A percentile compares a stretch with the other conserved stretches of the same genome.
Evolutionary conservation across 1,139 yeast genomes (phyloP).

Genomic region (Spencermartinsiella ligniputridi): DNA sequence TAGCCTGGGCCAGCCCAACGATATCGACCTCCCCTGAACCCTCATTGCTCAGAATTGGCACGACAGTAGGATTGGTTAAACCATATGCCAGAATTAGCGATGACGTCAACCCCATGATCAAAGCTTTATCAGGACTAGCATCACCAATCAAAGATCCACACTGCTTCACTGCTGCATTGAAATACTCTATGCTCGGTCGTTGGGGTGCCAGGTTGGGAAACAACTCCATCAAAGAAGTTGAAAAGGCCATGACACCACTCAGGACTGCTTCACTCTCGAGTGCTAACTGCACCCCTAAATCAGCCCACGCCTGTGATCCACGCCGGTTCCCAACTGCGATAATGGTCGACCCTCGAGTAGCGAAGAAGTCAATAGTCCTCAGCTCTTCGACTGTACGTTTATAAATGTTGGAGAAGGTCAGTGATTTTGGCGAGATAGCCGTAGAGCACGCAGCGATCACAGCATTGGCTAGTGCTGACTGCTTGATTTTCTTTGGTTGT

Average conservation of each 20-base stretch:
- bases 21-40: constrained; percentile 2
- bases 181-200: not conserved
- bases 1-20: constrained; percentile 3
- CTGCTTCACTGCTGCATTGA: constrained; percentile 2
- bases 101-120: constrained; percentile 4
- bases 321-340: not conserved
- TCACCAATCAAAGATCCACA: not conserved
- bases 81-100: constrained; percentile 3
- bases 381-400: constrained; percentile 1
- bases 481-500: not conserved
- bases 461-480: not conserved
- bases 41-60: constrained; percentile 1
- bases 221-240: not conserved
- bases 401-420: not conserved
- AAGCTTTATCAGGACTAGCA: constrained; percentile 1
- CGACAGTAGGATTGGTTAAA: constrained; percentile 3
- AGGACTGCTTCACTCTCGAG: constrained; percentile 5
- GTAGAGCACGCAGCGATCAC: not conserved
- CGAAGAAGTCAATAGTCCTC: constrained; percentile 1
- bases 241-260: constrained; percentile 6
- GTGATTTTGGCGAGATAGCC: not conserved
- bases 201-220: not conserved
- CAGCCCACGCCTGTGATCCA: constrained; percentile 4
- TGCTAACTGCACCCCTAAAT: constrained; percentile 1
- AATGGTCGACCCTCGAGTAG: not conserved